Evolutionary conservation across 2,329 filamentous ascomycete species (phyloP).

Genomic region (Colletotrichum sidae): DNA sequence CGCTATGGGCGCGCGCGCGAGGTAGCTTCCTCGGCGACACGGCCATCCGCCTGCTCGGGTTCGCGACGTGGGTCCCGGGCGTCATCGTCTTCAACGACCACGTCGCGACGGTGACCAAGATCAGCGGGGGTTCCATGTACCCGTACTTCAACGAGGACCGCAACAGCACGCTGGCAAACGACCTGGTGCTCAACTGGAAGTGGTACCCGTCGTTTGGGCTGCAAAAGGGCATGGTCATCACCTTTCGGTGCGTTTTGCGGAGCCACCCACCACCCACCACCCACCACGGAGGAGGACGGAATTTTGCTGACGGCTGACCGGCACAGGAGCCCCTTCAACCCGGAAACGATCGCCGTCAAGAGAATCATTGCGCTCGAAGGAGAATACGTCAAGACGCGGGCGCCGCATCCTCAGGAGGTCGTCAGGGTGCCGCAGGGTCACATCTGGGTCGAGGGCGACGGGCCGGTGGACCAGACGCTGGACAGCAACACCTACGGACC

Average conservation of each 20-base stretch:
- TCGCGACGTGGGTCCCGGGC: slow-evolving; percentile 72
- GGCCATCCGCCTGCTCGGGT: slow-evolving; percentile 50
- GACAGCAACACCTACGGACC: too few relatives aligned
- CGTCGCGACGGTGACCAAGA: slow-evolving; percentile 67
- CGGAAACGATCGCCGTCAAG: too few relatives aligned
- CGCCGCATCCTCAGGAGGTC: too few relatives aligned
- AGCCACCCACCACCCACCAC: background rate
- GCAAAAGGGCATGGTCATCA: slow-evolving; percentile 79
- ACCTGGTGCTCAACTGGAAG: slow-evolving; percentile 70
- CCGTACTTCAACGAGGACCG: slow-evolving; percentile 79
- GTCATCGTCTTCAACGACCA: slow-evolving; percentile 71
- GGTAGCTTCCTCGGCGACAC: slow-evolving; percentile 45
- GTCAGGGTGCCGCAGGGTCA: too few relatives aligned
- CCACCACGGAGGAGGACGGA: too few relatives aligned
- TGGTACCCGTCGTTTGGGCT: slow-evolving; percentile 68
- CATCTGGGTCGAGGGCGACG: too few relatives aligned
- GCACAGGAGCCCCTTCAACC: too few relatives aligned
- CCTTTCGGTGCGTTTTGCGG: slow-evolving; percentile 67
- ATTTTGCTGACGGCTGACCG: too few relatives aligned
- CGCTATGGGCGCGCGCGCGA: slow-evolving; percentile 34
- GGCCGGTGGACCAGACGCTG: too few relatives aligned
- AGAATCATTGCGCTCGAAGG: too few relatives aligned
- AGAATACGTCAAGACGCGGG: too few relatives aligned
- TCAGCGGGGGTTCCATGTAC: slow-evolving; percentile 78
- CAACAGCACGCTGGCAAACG: slow-evolving; percentile 64